Evolutionary conservation across 2,329 filamentous ascomycete genomes (phyloP).

Genomic region (Drechslerella stenobrocha): DNA sequence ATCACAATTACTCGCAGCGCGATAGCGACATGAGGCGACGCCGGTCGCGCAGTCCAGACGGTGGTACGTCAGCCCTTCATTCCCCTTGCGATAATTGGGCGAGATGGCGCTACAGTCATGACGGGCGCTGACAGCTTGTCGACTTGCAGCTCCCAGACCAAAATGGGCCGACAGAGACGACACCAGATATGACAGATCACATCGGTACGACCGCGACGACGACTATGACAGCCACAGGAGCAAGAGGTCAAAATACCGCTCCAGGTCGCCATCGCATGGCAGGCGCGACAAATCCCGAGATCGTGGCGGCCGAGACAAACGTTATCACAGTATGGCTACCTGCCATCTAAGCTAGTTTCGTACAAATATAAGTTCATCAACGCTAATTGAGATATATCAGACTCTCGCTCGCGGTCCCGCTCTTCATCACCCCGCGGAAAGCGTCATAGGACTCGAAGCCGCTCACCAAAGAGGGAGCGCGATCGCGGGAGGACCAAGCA

Average conservation of each 20-base stretch:
- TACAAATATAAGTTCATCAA: not conserved
- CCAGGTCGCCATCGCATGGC: slow-evolving; percentile 14
- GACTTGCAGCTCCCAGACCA: slow-evolving; percentile 28
- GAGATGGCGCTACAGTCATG: no score
- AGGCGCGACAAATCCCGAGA: slow-evolving; percentile 22
- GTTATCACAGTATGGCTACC: slow-evolving; percentile 12
- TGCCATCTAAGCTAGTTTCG: not conserved
- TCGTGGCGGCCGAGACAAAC: slow-evolving; percentile 16
- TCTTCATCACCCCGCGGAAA: slow-evolving; percentile 23
- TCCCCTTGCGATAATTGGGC: no score
- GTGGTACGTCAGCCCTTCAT: slow-evolving; percentile 1
- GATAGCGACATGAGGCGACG: slow-evolving; percentile 26
- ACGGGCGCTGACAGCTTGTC: no score
- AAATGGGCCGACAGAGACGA: slow-evolving; percentile 21
- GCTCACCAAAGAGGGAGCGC: slow-evolving; percentile 24
- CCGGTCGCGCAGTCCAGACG: slow-evolving; percentile 36
- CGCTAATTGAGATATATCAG: not conserved
- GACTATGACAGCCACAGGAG: slow-evolving; percentile 19
- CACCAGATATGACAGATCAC: slow-evolving; percentile 25
- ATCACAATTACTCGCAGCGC: slow-evolving; percentile 22
- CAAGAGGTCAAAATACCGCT: slow-evolving; percentile 28
- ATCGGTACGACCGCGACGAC: slow-evolving; percentile 17
- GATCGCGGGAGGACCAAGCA: slow-evolving; percentile 12
- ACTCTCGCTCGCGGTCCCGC: slow-evolving; percentile 24
- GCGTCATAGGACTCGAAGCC: slow-evolving; percentile 16